A percentile compares a stretch with the other conserved stretches of the same genome.
phyloP scores from a whole-genome alignment of 169 alveolate species.

The Eimeria falciformis region DNA sequence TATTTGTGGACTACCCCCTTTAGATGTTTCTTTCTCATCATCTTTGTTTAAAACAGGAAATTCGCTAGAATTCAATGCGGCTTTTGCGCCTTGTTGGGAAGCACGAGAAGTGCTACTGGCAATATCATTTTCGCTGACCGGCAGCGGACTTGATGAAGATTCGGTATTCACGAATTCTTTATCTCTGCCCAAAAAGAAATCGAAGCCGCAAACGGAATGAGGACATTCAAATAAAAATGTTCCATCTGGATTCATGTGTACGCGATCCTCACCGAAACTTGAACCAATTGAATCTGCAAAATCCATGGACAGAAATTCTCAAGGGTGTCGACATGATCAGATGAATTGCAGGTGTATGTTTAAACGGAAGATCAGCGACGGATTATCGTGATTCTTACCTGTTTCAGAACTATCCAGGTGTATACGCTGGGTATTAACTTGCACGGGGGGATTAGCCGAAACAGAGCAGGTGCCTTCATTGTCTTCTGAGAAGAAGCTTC shows the following conservation, averaged over 20 bases:
- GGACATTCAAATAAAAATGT: slow-evolving; percentile 44
- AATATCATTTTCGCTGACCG: not conserved
- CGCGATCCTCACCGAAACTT: slow-evolving; percentile 14
- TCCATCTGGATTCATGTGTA: slow-evolving; percentile 34
- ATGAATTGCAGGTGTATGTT: not conserved
- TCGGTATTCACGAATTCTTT: not conserved
- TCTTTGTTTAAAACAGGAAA: not conserved
- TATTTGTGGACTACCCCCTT: not conserved
- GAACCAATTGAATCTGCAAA: slow-evolving; percentile 12
- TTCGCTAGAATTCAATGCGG: not conserved
- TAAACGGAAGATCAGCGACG: not conserved
- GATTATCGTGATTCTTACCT: not conserved
- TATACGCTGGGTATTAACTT: not conserved
- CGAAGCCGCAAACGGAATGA: slow-evolving; percentile 34
- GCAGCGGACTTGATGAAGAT: not conserved
- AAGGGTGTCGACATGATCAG: not conserved
- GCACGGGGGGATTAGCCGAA: not conserved
- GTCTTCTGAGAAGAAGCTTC: too few species aligned
- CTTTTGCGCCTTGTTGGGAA: not conserved
- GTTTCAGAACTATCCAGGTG: not conserved
- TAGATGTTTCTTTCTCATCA: not conserved
- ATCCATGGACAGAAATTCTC: not conserved
- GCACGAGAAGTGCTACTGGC: not conserved
- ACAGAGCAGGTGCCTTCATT: too few species aligned
- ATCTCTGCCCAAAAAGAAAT: slow-evolving; percentile 38